Evolutionary conservation across 768 basidiomycete species (phyloP).

Genomic region (Steccherinum ochraceum): DNA sequence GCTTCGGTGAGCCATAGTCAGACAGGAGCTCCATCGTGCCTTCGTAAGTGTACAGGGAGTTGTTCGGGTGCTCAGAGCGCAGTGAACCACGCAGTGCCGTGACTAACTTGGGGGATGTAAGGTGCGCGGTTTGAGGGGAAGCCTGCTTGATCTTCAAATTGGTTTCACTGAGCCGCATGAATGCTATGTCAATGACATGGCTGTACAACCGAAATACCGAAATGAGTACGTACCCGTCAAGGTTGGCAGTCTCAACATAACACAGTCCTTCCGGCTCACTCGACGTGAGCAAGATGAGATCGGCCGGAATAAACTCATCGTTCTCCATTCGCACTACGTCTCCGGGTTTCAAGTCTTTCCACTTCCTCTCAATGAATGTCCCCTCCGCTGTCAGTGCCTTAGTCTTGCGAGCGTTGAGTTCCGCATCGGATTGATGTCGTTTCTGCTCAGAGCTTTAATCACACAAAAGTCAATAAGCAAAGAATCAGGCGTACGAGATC

Average conservation of each 20-base stretch:
- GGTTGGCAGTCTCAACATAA: slow-evolving; percentile 96
- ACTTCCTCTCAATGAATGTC: slow-evolving; percentile 69
- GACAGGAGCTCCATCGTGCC: slow-evolving; percentile 64
- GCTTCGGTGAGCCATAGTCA: slow-evolving; percentile 54
- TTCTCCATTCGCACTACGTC: slow-evolving; percentile 89
- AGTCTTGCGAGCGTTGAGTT: slow-evolving; percentile 78
- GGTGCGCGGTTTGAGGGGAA: slow-evolving; percentile 67
- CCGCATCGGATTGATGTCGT: slow-evolving; percentile 92
- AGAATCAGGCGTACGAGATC: slow-evolving; percentile 60
- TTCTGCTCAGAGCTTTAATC: slow-evolving; percentile 47
- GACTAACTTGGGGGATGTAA: slow-evolving; percentile 76
- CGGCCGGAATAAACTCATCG: slow-evolving; percentile 94
- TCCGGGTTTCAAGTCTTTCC: slow-evolving; percentile 87
- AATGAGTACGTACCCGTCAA: slow-evolving; percentile 71
- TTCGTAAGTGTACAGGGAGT: slow-evolving; percentile 95
- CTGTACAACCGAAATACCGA: background rate
- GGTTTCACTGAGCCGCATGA: slow-evolving; percentile 94
- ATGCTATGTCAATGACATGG: background rate
- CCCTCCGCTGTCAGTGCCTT: slow-evolving; percentile 65
- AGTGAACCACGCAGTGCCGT: slow-evolving; percentile 72
- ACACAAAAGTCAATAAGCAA: background rate
- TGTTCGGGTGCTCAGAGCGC: slow-evolving; percentile 95
- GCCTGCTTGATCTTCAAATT: slow-evolving; percentile 99
- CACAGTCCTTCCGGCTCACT: slow-evolving; percentile 97
- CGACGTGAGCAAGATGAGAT: slow-evolving; percentile 79